Conservation (phyloP, 345 rosid species). For the Kernera saxatilis region DNA sequence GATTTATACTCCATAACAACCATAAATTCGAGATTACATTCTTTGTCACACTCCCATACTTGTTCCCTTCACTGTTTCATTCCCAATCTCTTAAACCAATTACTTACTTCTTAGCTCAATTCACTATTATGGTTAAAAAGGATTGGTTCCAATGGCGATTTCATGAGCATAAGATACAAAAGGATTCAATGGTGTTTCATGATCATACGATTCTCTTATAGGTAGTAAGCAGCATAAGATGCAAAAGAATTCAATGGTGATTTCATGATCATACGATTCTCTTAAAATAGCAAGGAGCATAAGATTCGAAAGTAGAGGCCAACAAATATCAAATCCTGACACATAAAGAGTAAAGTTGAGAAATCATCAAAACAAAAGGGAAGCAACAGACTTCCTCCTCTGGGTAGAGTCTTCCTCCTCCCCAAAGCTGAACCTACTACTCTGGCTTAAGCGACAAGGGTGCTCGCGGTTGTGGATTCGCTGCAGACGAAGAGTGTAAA, state of each 20-base stretch:
- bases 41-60: neutral
- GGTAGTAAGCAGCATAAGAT: neutral
- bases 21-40: slow-evolving; percentile 6
- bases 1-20: slow-evolving; percentile 16
- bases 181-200: neutral
- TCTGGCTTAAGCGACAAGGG: slow-evolving; percentile 47
- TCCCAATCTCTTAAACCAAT: neutral
- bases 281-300: neutral
- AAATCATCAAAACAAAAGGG: neutral
- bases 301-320: neutral
- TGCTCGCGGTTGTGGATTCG: slow-evolving; percentile 67
- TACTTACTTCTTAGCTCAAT: neutral
- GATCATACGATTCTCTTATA: neutral
- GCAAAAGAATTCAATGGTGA: neutral
- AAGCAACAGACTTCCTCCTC: slow-evolving; percentile 6
- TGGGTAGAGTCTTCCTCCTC: neutral
- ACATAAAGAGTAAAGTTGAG: neutral
- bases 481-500: slow-evolving; percentile 31
- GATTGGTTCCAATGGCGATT: neutral
- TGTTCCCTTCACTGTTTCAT: neutral
- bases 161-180: neutral
- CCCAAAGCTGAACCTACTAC: neutral
- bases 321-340: neutral
- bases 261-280: neutral
- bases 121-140: neutral